phyloP scores from a whole-genome alignment of 768 basidiomycete genomes.

The Tricholoma sp. region DNA sequence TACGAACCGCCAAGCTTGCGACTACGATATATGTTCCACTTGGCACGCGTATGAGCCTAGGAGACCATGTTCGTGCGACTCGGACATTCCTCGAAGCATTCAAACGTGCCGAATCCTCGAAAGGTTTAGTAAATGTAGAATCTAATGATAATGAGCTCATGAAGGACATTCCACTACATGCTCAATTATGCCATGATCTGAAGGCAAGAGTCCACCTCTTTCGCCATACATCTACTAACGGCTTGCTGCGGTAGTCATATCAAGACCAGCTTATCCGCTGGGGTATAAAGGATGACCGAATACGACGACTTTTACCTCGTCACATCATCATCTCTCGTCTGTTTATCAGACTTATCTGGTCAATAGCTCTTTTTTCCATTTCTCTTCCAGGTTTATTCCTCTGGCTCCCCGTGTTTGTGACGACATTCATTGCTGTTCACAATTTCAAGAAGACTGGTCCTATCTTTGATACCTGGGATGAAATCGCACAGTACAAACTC shows the following conservation, averaged over 20 bases:
- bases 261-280: conserved; percentile 64
- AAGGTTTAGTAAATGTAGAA: conserved; percentile 18
- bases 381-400: conserved; percentile 75
- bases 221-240: not conserved
- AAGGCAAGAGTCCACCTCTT: conserved; percentile 38
- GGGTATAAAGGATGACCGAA: conserved; percentile 84
- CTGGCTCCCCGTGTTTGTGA: conserved; percentile 76
- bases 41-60: conserved; percentile 81
- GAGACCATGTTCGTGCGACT: conserved; percentile 76
- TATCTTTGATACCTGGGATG: conserved; percentile 83
- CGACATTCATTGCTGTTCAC: conserved; percentile 64
- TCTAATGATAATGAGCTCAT: conserved; percentile 21
- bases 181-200: conserved; percentile 45
- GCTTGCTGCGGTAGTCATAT: conserved; percentile 43
- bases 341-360: conserved; percentile 59
- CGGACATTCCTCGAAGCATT: conserved; percentile 76
- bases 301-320: conserved; percentile 58
- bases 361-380: conserved; percentile 53
- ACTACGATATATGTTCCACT: conserved; percentile 80
- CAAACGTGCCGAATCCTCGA: conserved; percentile 33
- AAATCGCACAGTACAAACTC: conserved; percentile 87
- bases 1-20: conserved; percentile 73
- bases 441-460: conserved; percentile 81
- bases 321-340: conserved; percentile 59
- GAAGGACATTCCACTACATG: conserved; percentile 13